Conservation (phyloP, 2,329 filamentous ascomycete genomes). For the Aureobasidium namibiae region DNA sequence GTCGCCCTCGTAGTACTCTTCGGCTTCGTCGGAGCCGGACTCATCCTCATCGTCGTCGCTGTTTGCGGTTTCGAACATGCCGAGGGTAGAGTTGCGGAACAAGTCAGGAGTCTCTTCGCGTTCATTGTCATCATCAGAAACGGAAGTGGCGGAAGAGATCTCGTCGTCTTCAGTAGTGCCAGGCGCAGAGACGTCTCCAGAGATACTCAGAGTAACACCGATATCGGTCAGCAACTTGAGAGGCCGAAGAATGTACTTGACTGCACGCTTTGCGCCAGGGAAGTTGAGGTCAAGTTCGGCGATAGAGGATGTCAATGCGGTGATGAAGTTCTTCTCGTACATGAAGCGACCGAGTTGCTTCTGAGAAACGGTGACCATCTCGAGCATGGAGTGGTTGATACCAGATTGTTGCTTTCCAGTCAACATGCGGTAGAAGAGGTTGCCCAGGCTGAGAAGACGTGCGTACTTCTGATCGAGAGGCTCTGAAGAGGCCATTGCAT, state of each 20-base stretch:
- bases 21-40: constrained; percentile 51
- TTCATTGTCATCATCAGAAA: constrained; percentile 59
- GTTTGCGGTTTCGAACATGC: constrained; percentile 80
- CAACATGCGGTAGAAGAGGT: constrained; percentile 89
- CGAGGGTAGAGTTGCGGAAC: constrained; percentile 90
- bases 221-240: constrained; percentile 80
- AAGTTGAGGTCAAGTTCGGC: constrained; percentile 95
- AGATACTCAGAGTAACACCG: constrained; percentile 75
- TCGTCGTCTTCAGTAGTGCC: constrained; percentile 72
- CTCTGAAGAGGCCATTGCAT: constrained; percentile 71
- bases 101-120: constrained; percentile 94
- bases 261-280: constrained; percentile 82
- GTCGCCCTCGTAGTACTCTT: constrained; percentile 78
- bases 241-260: constrained; percentile 92
- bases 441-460: constrained; percentile 75
- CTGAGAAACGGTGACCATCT: constrained; percentile 45
- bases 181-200: constrained; percentile 60
- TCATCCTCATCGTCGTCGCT: constrained; percentile 76
- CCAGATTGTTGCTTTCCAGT: constrained; percentile 64
- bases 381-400: constrained; percentile 18
- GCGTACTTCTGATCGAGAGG: constrained; percentile 78
- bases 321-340: constrained; percentile 96
- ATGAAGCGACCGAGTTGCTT: constrained; percentile 86
- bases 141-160: constrained; percentile 75
- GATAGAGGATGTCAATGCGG: constrained; percentile 80